phyloP scores from a whole-genome alignment of 306 rosid genomes.

The Cotoneaster glaucophyllus region DNA sequence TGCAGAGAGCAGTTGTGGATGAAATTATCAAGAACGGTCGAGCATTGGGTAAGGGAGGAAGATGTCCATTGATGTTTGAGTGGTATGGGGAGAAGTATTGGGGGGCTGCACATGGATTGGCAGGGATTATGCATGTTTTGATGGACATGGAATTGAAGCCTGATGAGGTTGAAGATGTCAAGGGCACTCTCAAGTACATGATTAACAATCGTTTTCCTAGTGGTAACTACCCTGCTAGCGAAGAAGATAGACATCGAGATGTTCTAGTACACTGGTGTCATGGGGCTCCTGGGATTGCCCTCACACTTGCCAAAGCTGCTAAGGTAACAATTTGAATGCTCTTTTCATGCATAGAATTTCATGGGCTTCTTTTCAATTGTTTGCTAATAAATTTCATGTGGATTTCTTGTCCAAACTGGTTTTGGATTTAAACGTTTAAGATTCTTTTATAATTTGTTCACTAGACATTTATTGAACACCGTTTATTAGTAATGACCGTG shows the following conservation, averaged over 20 bases:
- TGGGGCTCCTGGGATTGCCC: constrained; percentile 75
- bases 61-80: constrained; percentile 63
- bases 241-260: constrained; percentile 47
- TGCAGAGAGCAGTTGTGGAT: constrained; percentile 42
- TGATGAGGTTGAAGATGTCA: constrained; percentile 60
- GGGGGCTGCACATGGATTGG: constrained; percentile 88
- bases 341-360: no score
- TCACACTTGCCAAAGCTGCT: constrained; percentile 76
- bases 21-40: constrained; percentile 57
- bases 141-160: constrained; percentile 68
- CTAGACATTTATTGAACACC: neutral
- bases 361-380: neutral
- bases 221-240: constrained; percentile 63
- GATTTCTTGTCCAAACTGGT: neutral
- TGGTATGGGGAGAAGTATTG: constrained; percentile 76
- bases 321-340: constrained; percentile 30
- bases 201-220: constrained; percentile 39
- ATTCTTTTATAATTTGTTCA: neutral
- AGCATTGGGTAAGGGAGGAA: constrained; percentile 44
- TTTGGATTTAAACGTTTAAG: neutral
- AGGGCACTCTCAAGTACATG: constrained; percentile 64
- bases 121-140: constrained; percentile 71
- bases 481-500: neutral
- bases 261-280: constrained; percentile 83
- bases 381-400: neutral